These are phyloP conservation scores for Globisporangium spinosum DNA, from an alignment of 352 stramenopile species.

Conservation along the genomic window DNA sequence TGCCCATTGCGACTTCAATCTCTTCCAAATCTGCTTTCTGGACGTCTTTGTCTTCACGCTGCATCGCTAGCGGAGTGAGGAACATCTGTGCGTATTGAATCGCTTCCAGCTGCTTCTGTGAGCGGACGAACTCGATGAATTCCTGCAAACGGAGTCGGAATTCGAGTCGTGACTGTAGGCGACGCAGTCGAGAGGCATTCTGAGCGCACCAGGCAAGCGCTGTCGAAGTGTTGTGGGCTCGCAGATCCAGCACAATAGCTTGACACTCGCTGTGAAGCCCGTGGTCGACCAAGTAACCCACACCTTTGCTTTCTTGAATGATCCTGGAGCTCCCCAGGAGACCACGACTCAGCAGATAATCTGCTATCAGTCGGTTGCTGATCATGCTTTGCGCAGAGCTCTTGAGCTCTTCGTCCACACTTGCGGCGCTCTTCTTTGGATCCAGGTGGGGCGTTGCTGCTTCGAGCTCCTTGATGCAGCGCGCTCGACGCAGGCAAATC, in stretches of 20 bases:
- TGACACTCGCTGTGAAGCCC: conserved; percentile 54
- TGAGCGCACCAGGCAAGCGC: conserved; percentile 69
- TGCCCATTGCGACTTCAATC: conserved; percentile 72
- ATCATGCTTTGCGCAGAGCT: conserved; percentile 22
- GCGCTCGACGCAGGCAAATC: conserved; percentile 40
- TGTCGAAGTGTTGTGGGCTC: conserved; percentile 36
- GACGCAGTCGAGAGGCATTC: conserved; percentile 68
- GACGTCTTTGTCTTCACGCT: conserved; percentile 47
- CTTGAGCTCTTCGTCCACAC: conserved; percentile 16
- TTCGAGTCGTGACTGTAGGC: conserved; percentile 65
- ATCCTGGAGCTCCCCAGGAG: conserved; percentile 63
- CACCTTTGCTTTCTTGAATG: conserved; percentile 59
- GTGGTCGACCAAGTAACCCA: conserved; percentile 65
- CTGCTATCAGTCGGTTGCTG: conserved; percentile 57
- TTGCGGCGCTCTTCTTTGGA: conserved; percentile 4
- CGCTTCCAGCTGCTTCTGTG: conserved; percentile 61
- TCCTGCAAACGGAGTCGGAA: conserved; percentile 73
- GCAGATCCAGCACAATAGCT: conserved; percentile 52
- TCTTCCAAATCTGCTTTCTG: conserved; percentile 55
- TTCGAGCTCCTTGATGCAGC: conserved; percentile 43
- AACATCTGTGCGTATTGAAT: conserved; percentile 63
- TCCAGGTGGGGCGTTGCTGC: conserved; percentile 18
- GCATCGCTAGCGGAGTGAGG: conserved; percentile 63
- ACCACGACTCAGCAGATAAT: conserved; percentile 72
- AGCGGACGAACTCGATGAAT: conserved; percentile 78